phyloP scores from a whole-genome alignment of 345 rosid genomes.

The Ceriops zippeliana region DNA sequence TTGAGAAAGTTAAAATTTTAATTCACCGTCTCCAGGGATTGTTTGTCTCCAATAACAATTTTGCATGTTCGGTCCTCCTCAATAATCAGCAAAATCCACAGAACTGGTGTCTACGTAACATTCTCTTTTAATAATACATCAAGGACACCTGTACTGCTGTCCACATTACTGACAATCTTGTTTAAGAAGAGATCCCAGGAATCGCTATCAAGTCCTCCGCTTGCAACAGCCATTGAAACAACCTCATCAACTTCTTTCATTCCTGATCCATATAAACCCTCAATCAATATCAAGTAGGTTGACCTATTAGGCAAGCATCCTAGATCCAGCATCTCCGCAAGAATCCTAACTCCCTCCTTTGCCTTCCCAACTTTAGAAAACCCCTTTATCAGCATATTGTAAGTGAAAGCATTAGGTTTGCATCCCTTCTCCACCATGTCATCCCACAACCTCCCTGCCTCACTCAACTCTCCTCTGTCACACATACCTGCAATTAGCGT shows the following conservation, averaged over 20 bases:
- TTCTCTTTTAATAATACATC: conserved; percentile 35
- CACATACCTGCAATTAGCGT: conserved; percentile 76
- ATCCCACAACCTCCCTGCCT: conserved; percentile 81
- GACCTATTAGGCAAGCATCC: conserved; percentile 58
- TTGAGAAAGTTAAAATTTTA: neutral
- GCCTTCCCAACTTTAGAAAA: conserved; percentile 61
- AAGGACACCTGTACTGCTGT: conserved; percentile 32
- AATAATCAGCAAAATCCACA: too few relatives aligned
- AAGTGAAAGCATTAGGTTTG: conserved; percentile 69
- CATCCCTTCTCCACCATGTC: conserved; percentile 79
- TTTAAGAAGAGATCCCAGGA: conserved; percentile 55
- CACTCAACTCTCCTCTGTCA: conserved; percentile 62
- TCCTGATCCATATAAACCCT: conserved; percentile 38
- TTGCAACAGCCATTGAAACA: conserved; percentile 44
- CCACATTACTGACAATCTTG: conserved; percentile 38
- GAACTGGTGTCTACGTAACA: conserved; percentile 5
- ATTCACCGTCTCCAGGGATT: neutral
- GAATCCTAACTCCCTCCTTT: conserved; percentile 58
- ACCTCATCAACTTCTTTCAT: conserved; percentile 49
- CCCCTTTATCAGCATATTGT: conserved; percentile 66
- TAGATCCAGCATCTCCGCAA: conserved; percentile 74
- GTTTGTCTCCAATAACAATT: too few relatives aligned
- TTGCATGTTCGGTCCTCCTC: too few relatives aligned
- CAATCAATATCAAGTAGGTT: conserved; percentile 51
- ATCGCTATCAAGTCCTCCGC: conserved; percentile 46